These are phyloP conservation scores for Tilletia caries DNA, from an alignment of 1,284 basidiomycete species.

Conservation along the genomic window DNA sequence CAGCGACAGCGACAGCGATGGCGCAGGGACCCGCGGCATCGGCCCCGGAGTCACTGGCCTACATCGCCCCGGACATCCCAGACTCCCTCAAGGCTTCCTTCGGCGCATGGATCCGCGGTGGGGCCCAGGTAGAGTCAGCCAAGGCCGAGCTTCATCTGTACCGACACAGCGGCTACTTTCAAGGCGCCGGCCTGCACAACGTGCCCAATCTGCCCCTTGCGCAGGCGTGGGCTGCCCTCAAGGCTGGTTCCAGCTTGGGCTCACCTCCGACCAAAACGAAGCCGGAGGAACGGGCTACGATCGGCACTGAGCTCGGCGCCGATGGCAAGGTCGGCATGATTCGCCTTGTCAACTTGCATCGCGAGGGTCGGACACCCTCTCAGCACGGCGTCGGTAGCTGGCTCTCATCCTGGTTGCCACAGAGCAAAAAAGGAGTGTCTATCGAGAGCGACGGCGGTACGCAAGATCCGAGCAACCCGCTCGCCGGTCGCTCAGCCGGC, in stretches of 20 bases:
- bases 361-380: background rate
- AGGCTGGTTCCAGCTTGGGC: background rate
- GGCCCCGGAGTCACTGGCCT: constrained; percentile 14
- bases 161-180: constrained; percentile 19
- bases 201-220: constrained; percentile 12
- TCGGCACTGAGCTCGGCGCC: background rate
- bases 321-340: constrained; percentile 39
- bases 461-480: background rate
- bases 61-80: constrained; percentile 36
- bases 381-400: background rate
- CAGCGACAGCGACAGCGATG: background rate
- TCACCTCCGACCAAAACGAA: background rate
- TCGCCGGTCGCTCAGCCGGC: background rate
- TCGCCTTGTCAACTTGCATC: constrained; percentile 38
- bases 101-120: constrained; percentile 36
- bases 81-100: constrained; percentile 34
- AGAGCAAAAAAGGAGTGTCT: background rate
- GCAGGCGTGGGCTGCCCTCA: constrained; percentile 4
- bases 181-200: constrained; percentile 21
- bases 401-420: constrained; percentile 12
- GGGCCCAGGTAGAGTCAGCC: constrained; percentile 25
- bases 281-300: constrained; percentile 14
- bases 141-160: constrained; percentile 26
- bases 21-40: background rate
- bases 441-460: too few species aligned